Evolutionary conservation across 208 protist genomes (phyloP), one percentile per base, ranked within the genome.

Genomic region (Balamuthia mandrillaris): DNA sequence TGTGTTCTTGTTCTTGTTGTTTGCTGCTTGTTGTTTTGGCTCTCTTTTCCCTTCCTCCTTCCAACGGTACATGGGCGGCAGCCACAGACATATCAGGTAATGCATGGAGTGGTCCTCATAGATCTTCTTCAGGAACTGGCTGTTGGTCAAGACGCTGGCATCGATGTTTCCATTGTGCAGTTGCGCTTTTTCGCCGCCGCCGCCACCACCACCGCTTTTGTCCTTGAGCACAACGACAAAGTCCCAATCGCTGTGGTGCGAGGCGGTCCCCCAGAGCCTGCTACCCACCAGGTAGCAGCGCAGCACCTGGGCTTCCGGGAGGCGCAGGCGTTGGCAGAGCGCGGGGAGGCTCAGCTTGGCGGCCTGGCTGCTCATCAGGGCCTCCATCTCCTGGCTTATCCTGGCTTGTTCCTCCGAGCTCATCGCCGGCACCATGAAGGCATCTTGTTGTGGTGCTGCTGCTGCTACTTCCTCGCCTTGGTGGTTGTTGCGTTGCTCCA

Each of bases 81-180:
- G 74, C 74, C 74, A 82, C 27, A 82, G 51, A 14, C 74, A 82
- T 21, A 82, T 31, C 24, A 52, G 63, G 51, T 65, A 82, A 16
- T 82, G 37, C n/a, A n/a, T n/a, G n/a, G n/a, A n/a, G 51, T 82
- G 74, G 4, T 58, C 49, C 7, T 82, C 24, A 27, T 82, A 27
- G 5, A 63, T 42, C 5, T 52, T 31, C 39, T 33, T 31, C 31
- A 31, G 35, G 39, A 82, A 82, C 54, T 82, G 51, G 3, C 63
- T 42, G 7, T 65, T 18, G 39, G 58, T 33, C 3, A 82, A 10
- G 0, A 37, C 54, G 24, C 51, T 65, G 18, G 74, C 74, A 63
- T 82, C 74, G 35, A 82, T 61, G 33, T 82, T 52, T 31, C 74
- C 51, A 37, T 82, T 82, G 51, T 82, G 74, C 0, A 82, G 74